Evolutionary conservation across 495 filamentous ascomycete genomes (phyloP).

Genomic region (Penicillium odoratum): DNA sequence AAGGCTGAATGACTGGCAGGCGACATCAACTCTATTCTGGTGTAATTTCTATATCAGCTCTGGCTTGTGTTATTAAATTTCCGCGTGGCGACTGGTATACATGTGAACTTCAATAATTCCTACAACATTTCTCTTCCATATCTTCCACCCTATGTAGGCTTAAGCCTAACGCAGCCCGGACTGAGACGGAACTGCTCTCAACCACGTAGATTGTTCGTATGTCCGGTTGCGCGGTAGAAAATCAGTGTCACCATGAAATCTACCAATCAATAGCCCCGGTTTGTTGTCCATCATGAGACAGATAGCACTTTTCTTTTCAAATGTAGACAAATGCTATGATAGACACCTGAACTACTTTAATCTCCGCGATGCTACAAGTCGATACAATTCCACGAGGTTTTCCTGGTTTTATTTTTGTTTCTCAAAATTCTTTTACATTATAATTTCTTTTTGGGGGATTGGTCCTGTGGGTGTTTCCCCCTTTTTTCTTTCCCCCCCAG

Average conservation of each 20-base stretch:
- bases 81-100: slow-evolving; percentile 14
- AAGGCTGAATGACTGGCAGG: slow-evolving; percentile 22
- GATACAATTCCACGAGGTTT: not conserved
- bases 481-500: slow-evolving; percentile 9
- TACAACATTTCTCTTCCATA: too few species aligned
- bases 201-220: slow-evolving; percentile 19
- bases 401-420: not conserved
- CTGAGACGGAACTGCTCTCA: slow-evolving; percentile 26
- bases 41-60: slow-evolving; percentile 17
- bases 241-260: slow-evolving; percentile 24
- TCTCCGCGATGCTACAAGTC: slow-evolving; percentile 1
- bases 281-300: slow-evolving; percentile 26
- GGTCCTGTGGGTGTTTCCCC: slow-evolving; percentile 19
- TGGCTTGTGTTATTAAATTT: slow-evolving; percentile 5
- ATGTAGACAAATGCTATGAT: not conserved
- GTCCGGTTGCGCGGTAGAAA: slow-evolving; percentile 22
- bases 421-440: slow-evolving; percentile 6
- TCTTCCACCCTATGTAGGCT: not conserved
- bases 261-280: slow-evolving; percentile 18
- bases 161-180: slow-evolving; percentile 22
- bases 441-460: slow-evolving; percentile 16
- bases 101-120: not conserved
- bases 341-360: slow-evolving; percentile 1
- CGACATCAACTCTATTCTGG: slow-evolving; percentile 29
- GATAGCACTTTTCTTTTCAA: slow-evolving; percentile 4